These are phyloP conservation scores for Colletotrichum magnum DNA, from an alignment of 2,329 filamentous ascomycete species.

Conservation along the genomic window DNA sequence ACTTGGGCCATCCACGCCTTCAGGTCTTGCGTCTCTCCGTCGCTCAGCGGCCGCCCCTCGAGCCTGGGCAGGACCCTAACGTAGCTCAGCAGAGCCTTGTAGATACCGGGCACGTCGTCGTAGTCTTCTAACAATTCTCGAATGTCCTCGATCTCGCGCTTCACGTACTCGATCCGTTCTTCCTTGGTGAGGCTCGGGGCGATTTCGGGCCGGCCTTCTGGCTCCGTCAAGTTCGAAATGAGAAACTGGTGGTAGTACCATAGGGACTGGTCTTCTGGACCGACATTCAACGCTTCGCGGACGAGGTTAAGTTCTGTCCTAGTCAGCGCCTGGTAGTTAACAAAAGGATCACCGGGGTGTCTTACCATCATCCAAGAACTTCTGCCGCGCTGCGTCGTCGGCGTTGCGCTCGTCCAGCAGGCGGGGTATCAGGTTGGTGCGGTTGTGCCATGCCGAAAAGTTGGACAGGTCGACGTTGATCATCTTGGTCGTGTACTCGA, in stretches of 20 bases:
- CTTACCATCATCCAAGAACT: constrained; percentile 80
- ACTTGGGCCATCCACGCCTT: constrained; percentile 74
- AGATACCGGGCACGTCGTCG: constrained; percentile 81
- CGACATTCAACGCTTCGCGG: constrained; percentile 84
- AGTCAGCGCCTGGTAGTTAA: not conserved
- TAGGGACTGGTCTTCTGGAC: constrained; percentile 93
- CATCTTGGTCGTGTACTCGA: constrained; percentile 92
- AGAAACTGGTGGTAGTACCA: constrained; percentile 98
- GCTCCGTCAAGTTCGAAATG: constrained; percentile 76
- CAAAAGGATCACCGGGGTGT: too few relatives aligned
- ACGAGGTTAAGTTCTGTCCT: constrained; percentile 79
- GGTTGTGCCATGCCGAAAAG: constrained; percentile 96
- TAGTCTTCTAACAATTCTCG: constrained; percentile 75
- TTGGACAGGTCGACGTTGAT: constrained; percentile 89
- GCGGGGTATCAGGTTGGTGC: constrained; percentile 85
- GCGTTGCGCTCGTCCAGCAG: constrained; percentile 80
- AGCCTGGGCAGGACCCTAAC: constrained; percentile 71
- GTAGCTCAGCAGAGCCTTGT: constrained; percentile 86
- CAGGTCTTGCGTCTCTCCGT: constrained; percentile 62
- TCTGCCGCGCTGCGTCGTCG: constrained; percentile 71
- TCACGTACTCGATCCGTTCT: constrained; percentile 77
- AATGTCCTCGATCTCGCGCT: constrained; percentile 80
- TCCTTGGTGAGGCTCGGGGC: constrained; percentile 72
- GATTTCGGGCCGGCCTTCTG: constrained; percentile 68
- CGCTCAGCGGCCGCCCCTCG: constrained; percentile 57